phyloP scores from a whole-genome alignment of 2,329 filamentous ascomycete genomes.

The Botrytis tulipae region DNA sequence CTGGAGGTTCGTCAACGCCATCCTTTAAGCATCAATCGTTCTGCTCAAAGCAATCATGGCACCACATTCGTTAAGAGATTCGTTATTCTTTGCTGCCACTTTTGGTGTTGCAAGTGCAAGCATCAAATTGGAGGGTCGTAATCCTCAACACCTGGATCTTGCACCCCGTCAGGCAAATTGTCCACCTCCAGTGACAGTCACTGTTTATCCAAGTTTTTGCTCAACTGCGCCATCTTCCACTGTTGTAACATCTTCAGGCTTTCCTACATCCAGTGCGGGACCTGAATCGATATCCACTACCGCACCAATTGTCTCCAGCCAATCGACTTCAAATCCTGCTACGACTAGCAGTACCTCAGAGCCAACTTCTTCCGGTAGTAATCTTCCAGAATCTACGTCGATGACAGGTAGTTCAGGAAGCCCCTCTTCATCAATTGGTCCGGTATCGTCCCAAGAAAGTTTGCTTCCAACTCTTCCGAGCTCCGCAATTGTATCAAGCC shows the following conservation, averaged over 20 bases:
- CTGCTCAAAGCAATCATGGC: constrained; percentile 18
- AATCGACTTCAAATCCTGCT: background rate
- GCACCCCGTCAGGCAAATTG: background rate
- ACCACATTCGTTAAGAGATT: constrained; percentile 18
- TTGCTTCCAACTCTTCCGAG: background rate
- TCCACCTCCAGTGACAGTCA: constrained; percentile 10
- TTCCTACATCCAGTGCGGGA: background rate
- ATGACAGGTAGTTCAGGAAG: background rate
- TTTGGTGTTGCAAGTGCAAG: constrained; percentile 20
- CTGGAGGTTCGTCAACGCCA: constrained; percentile 6
- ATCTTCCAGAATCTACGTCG: background rate
- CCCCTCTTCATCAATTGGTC: background rate
- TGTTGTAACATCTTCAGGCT: background rate
- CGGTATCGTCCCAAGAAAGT: background rate
- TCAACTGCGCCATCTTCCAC: background rate
- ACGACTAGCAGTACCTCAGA: background rate
- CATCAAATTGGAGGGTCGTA: constrained; percentile 16
- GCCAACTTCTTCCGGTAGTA: background rate
- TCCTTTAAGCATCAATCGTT: constrained; percentile 20
- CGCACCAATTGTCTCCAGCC: background rate
- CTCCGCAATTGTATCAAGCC: background rate
- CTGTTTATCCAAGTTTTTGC: background rate
- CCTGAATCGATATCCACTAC: background rate
- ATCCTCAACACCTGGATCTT: background rate
- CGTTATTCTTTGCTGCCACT: constrained; percentile 12